These are phyloP conservation scores for Leccinellum luteum DNA, from an alignment of 768 basidiomycete species.

Conservation along the genomic window DNA sequence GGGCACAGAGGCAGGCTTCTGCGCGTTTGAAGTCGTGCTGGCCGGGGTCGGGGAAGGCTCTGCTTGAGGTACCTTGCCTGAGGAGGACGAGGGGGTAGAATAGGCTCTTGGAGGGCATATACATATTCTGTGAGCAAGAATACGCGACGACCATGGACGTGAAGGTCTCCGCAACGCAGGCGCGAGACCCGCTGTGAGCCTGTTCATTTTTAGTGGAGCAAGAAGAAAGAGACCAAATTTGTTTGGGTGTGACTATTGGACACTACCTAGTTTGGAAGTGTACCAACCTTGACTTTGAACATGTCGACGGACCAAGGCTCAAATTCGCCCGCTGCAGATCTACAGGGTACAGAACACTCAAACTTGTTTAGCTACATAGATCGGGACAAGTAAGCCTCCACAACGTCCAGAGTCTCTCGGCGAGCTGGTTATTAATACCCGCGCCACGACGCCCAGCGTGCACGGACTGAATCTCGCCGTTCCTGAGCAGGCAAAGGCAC, in stretches of 20 bases:
- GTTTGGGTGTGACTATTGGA: constrained; percentile 9
- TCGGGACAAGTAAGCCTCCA: constrained; percentile 53
- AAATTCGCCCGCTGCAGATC: constrained; percentile 44
- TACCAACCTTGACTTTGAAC: constrained; percentile 6
- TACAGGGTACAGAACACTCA: constrained; percentile 46
- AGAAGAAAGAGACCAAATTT: constrained; percentile 13
- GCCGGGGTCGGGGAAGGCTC: constrained; percentile 4
- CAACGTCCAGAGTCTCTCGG: not conserved
- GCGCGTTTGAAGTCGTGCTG: not conserved
- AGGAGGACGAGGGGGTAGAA: constrained; percentile 19
- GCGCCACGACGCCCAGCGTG: constrained; percentile 45
- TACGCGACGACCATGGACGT: constrained; percentile 2
- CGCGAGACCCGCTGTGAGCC: constrained; percentile 12
- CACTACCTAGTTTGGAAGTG: constrained; percentile 15
- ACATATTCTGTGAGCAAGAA: not conserved
- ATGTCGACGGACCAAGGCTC: constrained; percentile 23
- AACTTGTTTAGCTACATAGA: constrained; percentile 63
- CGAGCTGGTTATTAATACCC: constrained; percentile 1
- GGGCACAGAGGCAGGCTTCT: constrained; percentile 2
- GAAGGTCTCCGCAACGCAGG: constrained; percentile 12
- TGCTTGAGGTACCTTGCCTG: not conserved
- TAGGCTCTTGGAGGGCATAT: constrained; percentile 8
- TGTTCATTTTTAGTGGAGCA: constrained; percentile 23
- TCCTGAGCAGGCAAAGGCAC: constrained; percentile 73
- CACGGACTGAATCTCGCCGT: constrained; percentile 76